Base-by-base conservation (phyloP, 225 moss, liverwort and hornwort species). In the Marchantia paleacea region DNA sequence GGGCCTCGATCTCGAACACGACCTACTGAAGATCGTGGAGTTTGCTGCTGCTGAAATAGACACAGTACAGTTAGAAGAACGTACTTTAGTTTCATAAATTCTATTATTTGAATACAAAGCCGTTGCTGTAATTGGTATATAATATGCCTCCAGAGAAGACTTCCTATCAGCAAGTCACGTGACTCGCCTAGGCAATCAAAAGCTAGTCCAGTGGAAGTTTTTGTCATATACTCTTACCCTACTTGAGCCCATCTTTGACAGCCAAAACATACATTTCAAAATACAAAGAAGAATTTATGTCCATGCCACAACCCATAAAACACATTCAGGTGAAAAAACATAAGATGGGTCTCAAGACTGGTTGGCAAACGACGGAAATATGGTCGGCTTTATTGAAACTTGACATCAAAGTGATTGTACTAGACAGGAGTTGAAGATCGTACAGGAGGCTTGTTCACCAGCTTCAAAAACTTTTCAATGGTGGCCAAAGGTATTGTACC, bases 401-500 rank as follows among this genome's bases (percentile, higher is more conserved):
- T 15, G 74, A 75, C 10, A 54, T 29, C 0, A 15, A 39, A 39
- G 39, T 39, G 39, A 39, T 39, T 39, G 39, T 2, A 39, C 39
- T 39, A 39, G 39, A 39, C 5, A 58, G 9, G 16, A 60, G 60
- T 47, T 31, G 19, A 76, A 47, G 0, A 47, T 12, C 75, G 18
- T 78, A 80, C 82, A 19, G 69, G 53, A 11, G 82, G 79, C 65
- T 85, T 85, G 64, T 72, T 78, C 81, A 94, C 95, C 80, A 91
- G 90, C 90, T 95, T 92, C 66, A 70, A 82, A 74, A 95, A 94
- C n/a, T 92, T 99, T 80, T 99, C 99, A 47, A 99, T 92, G 11
- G 91, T 91, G 63, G 92, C 72, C 47, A 99, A 80, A 24, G 99
- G 91, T 81, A 99, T 95, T 31, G 99, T 99, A 80, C 99, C 99